Conservation (phyloP, 331 rosid species). For the Malus hybrid region DNA sequence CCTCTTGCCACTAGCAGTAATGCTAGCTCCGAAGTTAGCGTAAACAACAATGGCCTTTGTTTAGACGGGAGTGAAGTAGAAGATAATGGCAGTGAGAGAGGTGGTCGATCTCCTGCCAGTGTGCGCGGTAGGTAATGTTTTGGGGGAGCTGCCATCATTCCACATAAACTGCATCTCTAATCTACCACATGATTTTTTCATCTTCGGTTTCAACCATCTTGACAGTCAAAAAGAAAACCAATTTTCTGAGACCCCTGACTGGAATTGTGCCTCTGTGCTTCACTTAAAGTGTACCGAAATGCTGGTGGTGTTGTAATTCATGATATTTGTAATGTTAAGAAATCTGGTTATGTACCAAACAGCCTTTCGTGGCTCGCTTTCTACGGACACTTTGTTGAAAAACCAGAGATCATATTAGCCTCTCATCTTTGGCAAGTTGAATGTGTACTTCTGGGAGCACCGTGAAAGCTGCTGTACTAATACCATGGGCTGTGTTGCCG, state of each 20-base stretch:
- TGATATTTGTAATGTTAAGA: conserved; percentile 38
- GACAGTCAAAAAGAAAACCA: conserved; percentile 14
- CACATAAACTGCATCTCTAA: conserved; percentile 12
- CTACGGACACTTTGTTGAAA: conserved; percentile 18
- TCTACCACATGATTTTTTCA: not conserved
- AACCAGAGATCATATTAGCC: not conserved
- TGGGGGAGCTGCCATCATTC: not conserved
- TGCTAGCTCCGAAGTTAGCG: conserved; percentile 91
- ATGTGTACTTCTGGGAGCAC: not conserved
- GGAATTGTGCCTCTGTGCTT: conserved; percentile 16
- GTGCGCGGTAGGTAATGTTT: conserved; percentile 49
- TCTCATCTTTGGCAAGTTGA: not conserved
- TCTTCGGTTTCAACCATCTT: conserved; percentile 9
- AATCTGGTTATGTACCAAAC: conserved; percentile 34
- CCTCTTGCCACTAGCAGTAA: conserved; percentile 95
- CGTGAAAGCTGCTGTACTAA: not conserved
- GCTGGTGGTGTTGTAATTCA: not conserved
- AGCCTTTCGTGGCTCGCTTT: conserved; percentile 18
- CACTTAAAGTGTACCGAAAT: too few species aligned
- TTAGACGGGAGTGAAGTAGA: conserved; percentile 67
- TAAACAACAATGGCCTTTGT: conserved; percentile 81
- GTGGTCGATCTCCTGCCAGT: conserved; percentile 63
- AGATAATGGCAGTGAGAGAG: conserved; percentile 72
- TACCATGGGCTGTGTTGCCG: too few species aligned
- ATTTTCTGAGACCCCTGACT: conserved; percentile 2